Evolutionary conservation across 2,329 filamentous ascomycete species (phyloP).

Genomic region (Trichophaea hybrida): DNA sequence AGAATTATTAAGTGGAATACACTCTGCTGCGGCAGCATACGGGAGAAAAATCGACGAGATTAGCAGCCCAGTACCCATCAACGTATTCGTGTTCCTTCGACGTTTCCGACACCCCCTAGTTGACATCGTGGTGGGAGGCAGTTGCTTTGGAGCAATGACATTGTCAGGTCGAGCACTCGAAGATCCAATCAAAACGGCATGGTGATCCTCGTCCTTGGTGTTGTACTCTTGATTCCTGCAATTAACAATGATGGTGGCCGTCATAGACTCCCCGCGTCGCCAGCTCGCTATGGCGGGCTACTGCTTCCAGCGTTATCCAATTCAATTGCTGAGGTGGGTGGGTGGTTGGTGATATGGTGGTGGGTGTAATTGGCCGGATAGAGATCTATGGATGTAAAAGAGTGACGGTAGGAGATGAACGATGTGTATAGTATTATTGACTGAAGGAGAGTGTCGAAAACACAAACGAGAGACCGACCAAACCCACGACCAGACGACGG

Average conservation of each 20-base stretch:
- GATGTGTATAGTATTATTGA: too few relatives aligned
- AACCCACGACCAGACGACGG: too few relatives aligned
- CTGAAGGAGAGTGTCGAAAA: too few relatives aligned
- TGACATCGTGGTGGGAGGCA: not conserved
- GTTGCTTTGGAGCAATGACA: not conserved
- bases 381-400: too few relatives aligned
- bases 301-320: not conserved
- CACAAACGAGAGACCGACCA: too few relatives aligned
- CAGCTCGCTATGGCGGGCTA: slow-evolving; percentile 17
- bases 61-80: slow-evolving; percentile 13
- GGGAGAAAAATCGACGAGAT: slow-evolving; percentile 15
- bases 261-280: slow-evolving; percentile 20
- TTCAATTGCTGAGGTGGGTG: too few relatives aligned
- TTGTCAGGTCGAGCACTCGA: not conserved
- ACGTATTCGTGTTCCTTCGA: slow-evolving; percentile 3
- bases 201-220: not conserved
- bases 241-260: slow-evolving; percentile 7
- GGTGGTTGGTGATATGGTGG: too few relatives aligned
- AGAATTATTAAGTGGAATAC: slow-evolving; percentile 32
- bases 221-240: not conserved
- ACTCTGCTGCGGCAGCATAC: slow-evolving; percentile 24
- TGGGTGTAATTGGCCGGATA: too few relatives aligned
- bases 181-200: not conserved
- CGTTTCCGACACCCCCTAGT: not conserved
- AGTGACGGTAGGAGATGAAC: too few relatives aligned